Base-by-base conservation (phyloP, 2,329 filamentous ascomycete species). In the Alternaria sp. region DNA sequence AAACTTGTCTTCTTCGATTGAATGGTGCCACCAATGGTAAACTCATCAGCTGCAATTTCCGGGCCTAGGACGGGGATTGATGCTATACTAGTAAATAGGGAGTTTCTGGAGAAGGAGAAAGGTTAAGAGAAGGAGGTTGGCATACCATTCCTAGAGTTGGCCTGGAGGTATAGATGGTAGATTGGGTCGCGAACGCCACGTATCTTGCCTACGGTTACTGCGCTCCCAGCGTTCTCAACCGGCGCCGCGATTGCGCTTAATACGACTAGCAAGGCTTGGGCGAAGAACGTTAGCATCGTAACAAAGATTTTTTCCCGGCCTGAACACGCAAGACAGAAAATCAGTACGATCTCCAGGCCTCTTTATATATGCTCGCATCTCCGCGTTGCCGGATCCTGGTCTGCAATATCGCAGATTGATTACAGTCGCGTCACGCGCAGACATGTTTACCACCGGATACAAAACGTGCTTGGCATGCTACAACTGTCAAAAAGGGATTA, bases 101-200 rank as follows among this genome's bases (percentile, higher is more conserved):
- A 50, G 42, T 46, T 24, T 23, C 13, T 11, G 26, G 11, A n/a
- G 5, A 36, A 13, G 26, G 14, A n/a, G 14, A 5, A 8, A 14
- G 42, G 3, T 28, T n/a, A 29, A 39, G 23, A 17, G 3, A 31
- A 39, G 31, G 26, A 13, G 5, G 17, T 13, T 10, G 4, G 21
- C 36, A 21, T 72, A 79, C 78, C 63, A 46, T 83, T 78, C 42
- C 78, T 73, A 5, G 80, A 74, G 54, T 78, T 77, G 3, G 79
- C 74, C 69, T 85, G 83, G 3, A 85, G 75, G 63, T 85, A 85
- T 23, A 82, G 77, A 66, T 86, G 83, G 62, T 80, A 85, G 55
- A 85, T 81, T 2, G 84, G 83, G 6, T 78, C 76, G 55, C 76
- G 72, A 8, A 84, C 82, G 36, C 80, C 80, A 33, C 83, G 82